Base-by-base conservation (phyloP, 768 basidiomycete species). In the Lentinula aciculospora region DNA sequence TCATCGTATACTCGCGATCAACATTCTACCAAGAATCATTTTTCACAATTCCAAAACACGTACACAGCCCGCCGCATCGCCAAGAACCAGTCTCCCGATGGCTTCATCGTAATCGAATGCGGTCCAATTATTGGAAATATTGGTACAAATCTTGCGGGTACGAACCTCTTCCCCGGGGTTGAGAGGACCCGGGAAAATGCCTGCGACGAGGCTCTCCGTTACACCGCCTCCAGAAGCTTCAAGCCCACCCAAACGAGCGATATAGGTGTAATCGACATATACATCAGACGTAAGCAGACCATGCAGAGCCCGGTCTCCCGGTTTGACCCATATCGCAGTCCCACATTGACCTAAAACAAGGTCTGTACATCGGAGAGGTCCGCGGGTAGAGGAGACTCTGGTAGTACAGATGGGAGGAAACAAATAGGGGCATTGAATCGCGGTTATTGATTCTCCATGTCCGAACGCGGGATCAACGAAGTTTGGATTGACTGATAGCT, bases 281-380 rank as follows among this genome's bases (percentile, higher is more conserved):
- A 62, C 58, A 27, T 58, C 31, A 17, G 63, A 59, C 56, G 31
- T 60, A 60, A 12, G 23, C 28, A 28, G 34, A 27, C 44, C 51
- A 53, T 21, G 60, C 56, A 3, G 29, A 7, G 75, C 71, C 59
- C 72, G 75, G 61, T 78, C 78, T 57, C 68, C 76, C 25, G 86
- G 86, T 57, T 80, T 78, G 23, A 86, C 75, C 84, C 85, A 88
- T 7, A 81, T 71, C 2, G 84, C 84, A 0, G 84, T 85, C 5
- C 84, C 83, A 59, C 76, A 69, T 8, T 70, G 65, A 1, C 85
- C 85, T 29, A 87, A 72, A 17, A 76, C 67, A 57, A 88, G 75
- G 59, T 77, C 72, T 12, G 76, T 74, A 61, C 83, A 86, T 32
- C 79, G 77, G 12, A 86, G 72, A 12, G 79, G 69, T 4, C 86